Base-by-base conservation (phyloP, 176 grass and related monocot species). In the Tillandsia leiboldiana region DNA sequence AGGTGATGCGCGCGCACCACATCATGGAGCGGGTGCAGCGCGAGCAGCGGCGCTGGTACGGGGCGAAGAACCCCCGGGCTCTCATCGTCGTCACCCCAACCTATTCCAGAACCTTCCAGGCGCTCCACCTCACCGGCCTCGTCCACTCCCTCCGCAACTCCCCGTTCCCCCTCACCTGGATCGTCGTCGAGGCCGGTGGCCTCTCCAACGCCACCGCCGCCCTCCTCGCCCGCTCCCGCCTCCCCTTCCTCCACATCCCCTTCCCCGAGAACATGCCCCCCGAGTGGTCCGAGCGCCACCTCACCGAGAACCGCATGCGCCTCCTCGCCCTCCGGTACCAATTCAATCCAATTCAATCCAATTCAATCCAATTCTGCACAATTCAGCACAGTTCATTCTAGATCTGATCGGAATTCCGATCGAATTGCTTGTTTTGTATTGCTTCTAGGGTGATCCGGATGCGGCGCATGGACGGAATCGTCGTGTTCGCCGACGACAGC, bases 401-500 rank as follows among this genome's bases (percentile, higher is more conserved):
- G 56, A 61, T 61, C 56, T 61, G 56, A 61, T 61, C 15, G 56
- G 2, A 18, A 9, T 61, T 61, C 10, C 0, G 9, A 61, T 61
- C 22, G 56, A 42, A 42, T 14, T 72, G 58, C 69, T 81, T 24
- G 24, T 24, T 24, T 24, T 24, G 24, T 24, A 24, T 24, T 70
- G 66, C 59, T 76, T 48, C 6, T 50, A 99, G 94, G 66, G 87
- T 90, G 73, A 93, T 99, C 63, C 75, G 90, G 33, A 90, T 93
- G 80, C 62, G 90, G 73, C 81, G 84, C 61, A 88, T 99, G 87
- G 94, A 99, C 12, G 94, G 94, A 0, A 72, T 99, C 9, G 84
- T 99, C 48, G 70, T 99, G 1, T 99, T 99, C 26, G 94, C 90
- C 0, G 94, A 99, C 20, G 94, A 99, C 72, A 99, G 94, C 84